Evolutionary conservation across 176 grass and related monocot species (phyloP), one percentile per base, ranked within the genome.

Genomic region (Oryza nivara): DNA sequence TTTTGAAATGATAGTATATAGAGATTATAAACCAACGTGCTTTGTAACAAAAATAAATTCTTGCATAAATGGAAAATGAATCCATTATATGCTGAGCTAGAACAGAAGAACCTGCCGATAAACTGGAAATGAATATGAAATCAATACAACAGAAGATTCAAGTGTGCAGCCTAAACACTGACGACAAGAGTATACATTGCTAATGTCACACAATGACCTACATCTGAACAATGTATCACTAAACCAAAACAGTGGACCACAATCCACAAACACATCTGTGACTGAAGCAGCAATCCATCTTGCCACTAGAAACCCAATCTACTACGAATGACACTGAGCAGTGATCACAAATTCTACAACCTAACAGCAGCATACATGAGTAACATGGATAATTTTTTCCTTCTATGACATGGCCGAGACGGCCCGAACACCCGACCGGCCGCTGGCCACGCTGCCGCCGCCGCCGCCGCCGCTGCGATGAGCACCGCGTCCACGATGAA

Each of bases 201-300:
- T 67, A 85, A 38, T 83, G 67, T 82, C 84, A 79, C 72, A 79
- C 58, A 66, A 89, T 52, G 83, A 86, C 40, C 1, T 68, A 82
- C 74, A 85, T 83, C 63, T 68, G 77, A 89, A 38, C 36, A 38
- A 38, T 38, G 36, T 38, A 87, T 34, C 22, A 11, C n/a, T 11
- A 23, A 19, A 32, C 17, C 54, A 58, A 58, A 68, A 66, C 2
- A 26, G 34, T 58, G 17, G 16, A 58, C 52, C 17, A 8, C 72
- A 87, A 52, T 48, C 41, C 83, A 74, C 70, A 78, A 74, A 81
- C 17, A 88, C 75, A 88, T 78, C 19, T 76, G 28, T 70, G 52
- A 74, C 30, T 23, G 11, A 84, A 84, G 75, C 65, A 86, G 88
- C 84, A 91, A 91, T 75, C 75, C 84, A 52, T 91, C 81, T 93